These are phyloP conservation scores for Arachis hypogaea DNA, from an alignment of 306 rosid species.

Conservation along the genomic window DNA sequence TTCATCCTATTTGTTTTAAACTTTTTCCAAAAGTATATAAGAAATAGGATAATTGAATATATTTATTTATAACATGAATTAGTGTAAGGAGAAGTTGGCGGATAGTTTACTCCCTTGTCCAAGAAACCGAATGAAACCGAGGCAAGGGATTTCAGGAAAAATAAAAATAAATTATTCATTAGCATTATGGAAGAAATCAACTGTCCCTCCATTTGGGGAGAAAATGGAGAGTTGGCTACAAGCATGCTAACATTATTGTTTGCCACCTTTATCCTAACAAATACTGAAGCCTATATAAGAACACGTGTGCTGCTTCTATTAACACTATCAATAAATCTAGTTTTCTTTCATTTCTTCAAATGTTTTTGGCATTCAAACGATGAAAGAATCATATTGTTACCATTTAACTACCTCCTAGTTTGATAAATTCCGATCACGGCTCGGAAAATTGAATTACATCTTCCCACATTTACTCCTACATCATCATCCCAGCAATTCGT, in stretches of 20 bases:
- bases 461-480: slow-evolving; percentile 3
- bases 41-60: background rate
- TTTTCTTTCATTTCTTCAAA: background rate
- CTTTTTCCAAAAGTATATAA: background rate
- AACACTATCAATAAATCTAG: background rate
- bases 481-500: background rate
- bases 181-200: background rate
- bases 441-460: background rate
- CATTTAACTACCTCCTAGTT: background rate
- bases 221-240: slow-evolving; percentile 1
- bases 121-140: background rate
- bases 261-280: background rate
- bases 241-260: background rate
- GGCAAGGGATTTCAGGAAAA: background rate
- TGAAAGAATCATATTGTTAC: background rate
- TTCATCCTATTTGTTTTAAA: background rate
- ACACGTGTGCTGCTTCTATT: background rate
- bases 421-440: background rate
- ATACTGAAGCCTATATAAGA: slow-evolving; percentile 6
- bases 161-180: background rate
- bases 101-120: background rate
- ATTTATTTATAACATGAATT: background rate
- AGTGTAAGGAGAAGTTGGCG: too few relatives aligned
- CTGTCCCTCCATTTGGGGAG: background rate
- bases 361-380: background rate